Evolutionary conservation across 306 rosid genomes (phyloP).

Genomic region (Trifolium fragiferum): DNA sequence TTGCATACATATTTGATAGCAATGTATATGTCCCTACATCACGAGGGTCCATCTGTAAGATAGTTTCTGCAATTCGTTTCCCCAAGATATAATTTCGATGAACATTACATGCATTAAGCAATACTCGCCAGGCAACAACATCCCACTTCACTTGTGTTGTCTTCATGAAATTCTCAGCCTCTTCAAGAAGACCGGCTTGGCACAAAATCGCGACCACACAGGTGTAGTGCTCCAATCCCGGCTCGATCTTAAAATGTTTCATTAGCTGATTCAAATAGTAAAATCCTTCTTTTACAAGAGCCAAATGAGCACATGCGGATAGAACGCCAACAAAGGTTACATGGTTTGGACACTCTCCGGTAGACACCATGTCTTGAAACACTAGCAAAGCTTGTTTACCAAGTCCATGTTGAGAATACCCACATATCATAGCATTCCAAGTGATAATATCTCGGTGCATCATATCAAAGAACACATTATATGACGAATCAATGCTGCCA

Average conservation of each 20-base stretch:
- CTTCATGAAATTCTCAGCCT: constrained; percentile 71
- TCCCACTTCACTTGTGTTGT: constrained; percentile 74
- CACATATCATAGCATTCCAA: constrained; percentile 75
- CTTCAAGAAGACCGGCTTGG: constrained; percentile 65
- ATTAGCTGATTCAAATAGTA: constrained; percentile 58
- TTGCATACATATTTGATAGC: constrained; percentile 81
- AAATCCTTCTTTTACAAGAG: constrained; percentile 61
- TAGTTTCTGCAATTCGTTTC: constrained; percentile 60
- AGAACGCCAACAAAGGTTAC: constrained; percentile 66
- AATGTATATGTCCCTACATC: constrained; percentile 78
- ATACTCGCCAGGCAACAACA: constrained; percentile 80
- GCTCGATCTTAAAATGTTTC: constrained; percentile 57
- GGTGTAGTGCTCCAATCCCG: constrained; percentile 83
- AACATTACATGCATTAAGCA: constrained; percentile 85
- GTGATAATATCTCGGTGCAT: constrained; percentile 46
- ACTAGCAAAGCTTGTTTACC: constrained; percentile 64
- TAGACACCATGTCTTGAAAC: constrained; percentile 58
- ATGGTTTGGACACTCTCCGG: constrained; percentile 56
- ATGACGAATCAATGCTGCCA: constrained; percentile 66
- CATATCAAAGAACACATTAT: constrained; percentile 52
- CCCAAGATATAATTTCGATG: constrained; percentile 72
- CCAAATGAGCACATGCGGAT: constrained; percentile 66
- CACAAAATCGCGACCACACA: constrained; percentile 72
- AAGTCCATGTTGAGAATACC: constrained; percentile 72
- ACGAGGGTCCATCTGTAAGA: constrained; percentile 72